Base-by-base conservation (phyloP, 1,284 basidiomycete genomes). In the Phlebopus sp. region DNA sequence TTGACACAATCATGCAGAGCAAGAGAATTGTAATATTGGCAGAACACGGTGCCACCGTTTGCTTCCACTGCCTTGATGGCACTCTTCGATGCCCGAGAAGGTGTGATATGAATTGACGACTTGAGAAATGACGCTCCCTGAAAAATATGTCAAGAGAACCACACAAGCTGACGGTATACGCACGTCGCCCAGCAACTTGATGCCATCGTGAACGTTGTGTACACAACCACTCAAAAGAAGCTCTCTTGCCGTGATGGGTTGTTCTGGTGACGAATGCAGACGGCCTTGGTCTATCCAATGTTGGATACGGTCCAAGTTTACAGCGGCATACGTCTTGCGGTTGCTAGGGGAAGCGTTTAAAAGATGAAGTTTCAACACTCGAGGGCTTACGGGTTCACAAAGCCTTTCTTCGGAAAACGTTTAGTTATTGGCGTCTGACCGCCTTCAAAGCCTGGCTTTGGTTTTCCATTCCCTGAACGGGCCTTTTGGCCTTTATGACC, bases 401-500 rank as follows among this genome's bases (percentile, higher is more conserved):
- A 99, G 38, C 96, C 96, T 40, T 85, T 80, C 75, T 99, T 99
- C 8, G 96, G 96, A 64, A 95, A 91, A 39, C 86, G 74, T 56
- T 93, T 86, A n/a, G 86, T 86, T 49, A 99, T 81, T 6, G 96
- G 91, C 18, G 94, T 97, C 69, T 98, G 96, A 56, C 96, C 96
- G 63, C 96, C 96, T 68, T 97, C 95, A 58, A 98, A 99, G 5
- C 86, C 84, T 25, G 82, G 76, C 55, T 79, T 83, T 21, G 63
- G 63, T 39, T 92, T 90, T n/a, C 93, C 91, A 58, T 91, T 87
- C 5, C 96, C 95, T 17, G 90, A 82, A 48, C 96, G 83, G 37
- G 95, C 88, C 52, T 95, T 96, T 68, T 97, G 94, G 60, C 96
- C 96, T 64, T 99, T 99, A 69, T 92, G 83, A 72, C 96, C 96